These are phyloP conservation scores for Plasmodium vivax DNA, from an alignment of 169 alveolate genomes.

Conservation along the genomic window DNA sequence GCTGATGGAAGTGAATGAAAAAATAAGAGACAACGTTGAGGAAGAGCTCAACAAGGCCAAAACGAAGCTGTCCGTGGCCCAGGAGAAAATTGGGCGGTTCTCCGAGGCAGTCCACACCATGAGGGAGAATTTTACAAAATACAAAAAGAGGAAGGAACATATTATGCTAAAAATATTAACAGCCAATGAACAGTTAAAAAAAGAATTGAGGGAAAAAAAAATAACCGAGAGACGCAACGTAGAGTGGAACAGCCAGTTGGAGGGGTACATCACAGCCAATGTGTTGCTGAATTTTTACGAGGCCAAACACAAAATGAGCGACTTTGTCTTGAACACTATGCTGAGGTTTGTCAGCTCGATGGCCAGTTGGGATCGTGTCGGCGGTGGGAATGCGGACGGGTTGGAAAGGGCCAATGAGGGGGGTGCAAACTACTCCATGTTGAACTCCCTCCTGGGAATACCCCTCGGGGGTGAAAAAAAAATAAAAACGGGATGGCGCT, in stretches of 20 bases:
- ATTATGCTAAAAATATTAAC: slow-evolving; percentile 11
- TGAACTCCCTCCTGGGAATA: background rate
- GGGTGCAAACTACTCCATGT: background rate
- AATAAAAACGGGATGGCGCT: background rate
- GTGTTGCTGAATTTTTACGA: slow-evolving; percentile 37
- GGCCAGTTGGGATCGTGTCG: background rate
- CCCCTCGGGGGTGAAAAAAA: background rate
- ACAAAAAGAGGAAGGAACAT: slow-evolving; percentile 29
- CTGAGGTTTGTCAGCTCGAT: background rate
- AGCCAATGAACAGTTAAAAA: slow-evolving; percentile 25
- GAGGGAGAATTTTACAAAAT: slow-evolving; percentile 23
- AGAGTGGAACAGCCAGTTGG: slow-evolving; percentile 1
- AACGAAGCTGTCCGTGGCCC: slow-evolving; percentile 15
- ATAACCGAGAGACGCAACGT: slow-evolving; percentile 21
- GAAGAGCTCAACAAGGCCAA: slow-evolving; percentile 13
- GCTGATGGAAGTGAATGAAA: slow-evolving; percentile 37
- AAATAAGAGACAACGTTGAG: slow-evolving; percentile 8
- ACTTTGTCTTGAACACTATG: background rate
- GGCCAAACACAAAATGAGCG: slow-evolving; percentile 26
- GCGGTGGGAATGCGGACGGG: background rate
- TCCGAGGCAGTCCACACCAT: slow-evolving; percentile 6
- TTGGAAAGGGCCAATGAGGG: background rate
- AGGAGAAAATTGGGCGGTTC: slow-evolving; percentile 26
- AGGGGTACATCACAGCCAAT: slow-evolving; percentile 2
- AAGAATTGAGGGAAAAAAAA: slow-evolving; percentile 33